Conservation (phyloP, 1,284 basidiomycete species). For the Cutaneotrichosporon sp. region DNA sequence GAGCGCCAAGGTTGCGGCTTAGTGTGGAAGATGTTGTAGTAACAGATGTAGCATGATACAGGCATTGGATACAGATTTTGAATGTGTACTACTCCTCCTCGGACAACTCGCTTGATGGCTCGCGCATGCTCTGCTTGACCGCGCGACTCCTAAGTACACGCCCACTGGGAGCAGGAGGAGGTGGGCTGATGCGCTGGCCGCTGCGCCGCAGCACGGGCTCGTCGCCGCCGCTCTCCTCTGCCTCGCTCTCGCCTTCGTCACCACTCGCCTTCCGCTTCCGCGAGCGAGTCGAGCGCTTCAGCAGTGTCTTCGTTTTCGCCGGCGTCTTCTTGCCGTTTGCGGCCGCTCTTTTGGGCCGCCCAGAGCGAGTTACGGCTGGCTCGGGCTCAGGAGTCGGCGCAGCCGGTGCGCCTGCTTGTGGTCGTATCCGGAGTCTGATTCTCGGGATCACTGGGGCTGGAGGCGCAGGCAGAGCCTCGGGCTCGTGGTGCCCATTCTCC, state of each 20-base stretch:
- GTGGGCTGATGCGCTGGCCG: slow-evolving; percentile 2
- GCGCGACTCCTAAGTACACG: slow-evolving; percentile 34
- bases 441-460: not conserved
- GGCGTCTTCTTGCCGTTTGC: slow-evolving; percentile 5
- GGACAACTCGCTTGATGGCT: slow-evolving; percentile 28
- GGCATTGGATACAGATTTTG: slow-evolving; percentile 3
- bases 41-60: slow-evolving; percentile 11
- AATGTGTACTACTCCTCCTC: slow-evolving; percentile 13
- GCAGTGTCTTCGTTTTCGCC: not conserved
- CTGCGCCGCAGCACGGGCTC: not conserved
- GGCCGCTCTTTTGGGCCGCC: slow-evolving; percentile 6
- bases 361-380: slow-evolving; percentile 6
- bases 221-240: slow-evolving; percentile 12
- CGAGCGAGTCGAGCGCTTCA: slow-evolving; percentile 8
- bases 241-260: slow-evolving; percentile 23
- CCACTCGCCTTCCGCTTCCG: slow-evolving; percentile 13
- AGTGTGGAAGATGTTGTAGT: not conserved
- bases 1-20: slow-evolving; percentile 19
- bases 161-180: slow-evolving; percentile 15
- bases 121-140: slow-evolving; percentile 26
- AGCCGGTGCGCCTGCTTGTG: not conserved
- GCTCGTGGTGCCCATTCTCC: not conserved
- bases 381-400: not conserved
- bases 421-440: slow-evolving; percentile 9
- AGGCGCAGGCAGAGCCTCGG: not conserved